Evolutionary conservation across 2,329 filamentous ascomycete species (phyloP), one percentile per base, ranked within the genome.

Genomic region (Colletotrichum viniferum): DNA sequence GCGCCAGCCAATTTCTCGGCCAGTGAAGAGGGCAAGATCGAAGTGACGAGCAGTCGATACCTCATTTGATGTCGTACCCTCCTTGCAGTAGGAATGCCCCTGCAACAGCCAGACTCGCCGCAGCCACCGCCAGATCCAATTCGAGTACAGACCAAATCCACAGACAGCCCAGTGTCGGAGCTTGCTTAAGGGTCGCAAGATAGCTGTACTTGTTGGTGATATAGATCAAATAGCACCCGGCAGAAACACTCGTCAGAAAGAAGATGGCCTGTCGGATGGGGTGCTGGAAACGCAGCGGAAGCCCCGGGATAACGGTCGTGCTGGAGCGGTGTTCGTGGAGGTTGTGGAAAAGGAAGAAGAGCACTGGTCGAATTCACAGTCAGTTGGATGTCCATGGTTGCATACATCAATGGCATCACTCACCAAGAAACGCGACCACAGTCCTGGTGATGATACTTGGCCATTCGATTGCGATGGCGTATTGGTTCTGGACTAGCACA

Each of bases 101-200:
- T 3, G 87, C 85, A 3, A 85, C 78, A 4, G 83, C 81, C 43
- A 93, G 81, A 78, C 91, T 93, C 14, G 84, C 78, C 2, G 93
- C 85, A 1, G 94, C 94, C 80, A 90, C 92, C 1, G 88, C 81
- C 55, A 98, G 86, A 71, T 95, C 90, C 85, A 98, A 90, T 86
- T 99, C 97, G 62, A 98, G 89, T 26, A 98, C 93, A 36, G 94
- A 92, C 96, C 96, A 98, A 6, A 98, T 90, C 96, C 96, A 98
- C 21, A 98, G 84, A 55, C 95, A 96, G 0, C 95, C 97, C 16
- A 98, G 83, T 7, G 96, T 93, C n/a, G 97, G 97, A 1, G 96
- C 94, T 77, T 92, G 92, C 86, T 98, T 97, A 95, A 98, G 96
- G 24, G 98, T 92, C 8, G 94, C 94, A 79, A 97, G 92, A 81